Percentiles rank a stretch among this genome's conserved stretches.
Evolutionary conservation across 768 basidiomycete species (phyloP).

Genomic region (Rhodosporidiobolus odoratus): DNA sequence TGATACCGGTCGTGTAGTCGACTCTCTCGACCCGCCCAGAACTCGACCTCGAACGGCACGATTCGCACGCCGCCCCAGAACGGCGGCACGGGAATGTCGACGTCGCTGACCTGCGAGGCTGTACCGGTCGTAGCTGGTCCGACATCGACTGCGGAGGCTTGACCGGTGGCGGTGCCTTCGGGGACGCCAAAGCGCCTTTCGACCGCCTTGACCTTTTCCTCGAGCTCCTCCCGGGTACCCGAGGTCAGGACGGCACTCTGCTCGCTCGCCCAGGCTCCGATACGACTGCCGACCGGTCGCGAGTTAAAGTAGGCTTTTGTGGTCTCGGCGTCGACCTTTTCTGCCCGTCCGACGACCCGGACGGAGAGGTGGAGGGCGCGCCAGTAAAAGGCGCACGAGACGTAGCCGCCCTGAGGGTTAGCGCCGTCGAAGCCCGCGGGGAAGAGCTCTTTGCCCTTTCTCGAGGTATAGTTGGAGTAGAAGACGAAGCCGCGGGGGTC

Average conservation of each 20-base stretch:
- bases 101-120: slow-evolving; percentile 46
- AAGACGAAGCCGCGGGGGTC: slow-evolving; percentile 82
- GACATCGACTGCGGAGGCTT: slow-evolving; percentile 14
- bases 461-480: slow-evolving; percentile 92
- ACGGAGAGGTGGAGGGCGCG: slow-evolving; percentile 72
- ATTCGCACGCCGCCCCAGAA: slow-evolving; percentile 98
- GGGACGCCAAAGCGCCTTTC: slow-evolving; percentile 57
- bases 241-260: slow-evolving; percentile 70
- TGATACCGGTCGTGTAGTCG: slow-evolving; percentile 80
- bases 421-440: slow-evolving; percentile 4
- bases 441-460: slow-evolving; percentile 78
- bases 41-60: slow-evolving; percentile 92
- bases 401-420: slow-evolving; percentile 53
- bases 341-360: slow-evolving; percentile 75
- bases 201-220: slow-evolving; percentile 57
- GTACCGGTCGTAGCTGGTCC: slow-evolving; percentile 4
- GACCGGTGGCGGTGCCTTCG: slow-evolving; percentile 21
- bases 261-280: slow-evolving; percentile 90
- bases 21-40: slow-evolving; percentile 95
- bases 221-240: slow-evolving; percentile 60
- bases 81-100: slow-evolving; percentile 68
- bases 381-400: slow-evolving; percentile 88
- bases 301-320: slow-evolving; percentile 75
- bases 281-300: slow-evolving; percentile 72
- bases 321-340: slow-evolving; percentile 66